phyloP scores from a whole-genome alignment of 768 basidiomycete genomes.

The Mycena galericulata region DNA sequence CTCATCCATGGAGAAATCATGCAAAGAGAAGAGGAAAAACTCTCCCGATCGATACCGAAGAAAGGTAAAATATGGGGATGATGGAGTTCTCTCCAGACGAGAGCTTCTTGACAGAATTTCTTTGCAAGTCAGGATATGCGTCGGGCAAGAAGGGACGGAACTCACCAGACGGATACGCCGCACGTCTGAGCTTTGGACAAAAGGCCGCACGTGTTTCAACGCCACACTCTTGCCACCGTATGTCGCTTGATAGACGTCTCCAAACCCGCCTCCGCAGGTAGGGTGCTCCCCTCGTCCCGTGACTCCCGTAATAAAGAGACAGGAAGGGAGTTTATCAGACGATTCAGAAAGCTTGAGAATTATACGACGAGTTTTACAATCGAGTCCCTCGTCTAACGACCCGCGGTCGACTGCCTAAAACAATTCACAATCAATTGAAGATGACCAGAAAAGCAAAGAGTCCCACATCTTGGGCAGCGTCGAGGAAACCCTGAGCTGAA shows the following conservation, averaged over 20 bases:
- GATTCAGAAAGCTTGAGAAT: slow-evolving; percentile 33
- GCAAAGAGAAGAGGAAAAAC: slow-evolving; percentile 40
- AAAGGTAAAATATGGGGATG: slow-evolving; percentile 46
- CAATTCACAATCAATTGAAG: neutral
- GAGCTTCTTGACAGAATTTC: slow-evolving; percentile 44
- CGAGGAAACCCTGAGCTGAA: neutral
- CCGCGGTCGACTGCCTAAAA: neutral
- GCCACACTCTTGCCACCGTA: slow-evolving; percentile 11
- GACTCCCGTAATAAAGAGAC: slow-evolving; percentile 35
- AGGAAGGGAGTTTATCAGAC: slow-evolving; percentile 32
- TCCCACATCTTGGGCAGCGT: neutral
- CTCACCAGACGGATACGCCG: slow-evolving; percentile 14
- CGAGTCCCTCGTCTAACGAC: slow-evolving; percentile 4
- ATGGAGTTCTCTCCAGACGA: slow-evolving; percentile 45
- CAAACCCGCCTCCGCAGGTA: slow-evolving; percentile 35
- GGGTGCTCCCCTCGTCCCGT: slow-evolving; percentile 24
- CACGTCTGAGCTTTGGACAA: slow-evolving; percentile 11
- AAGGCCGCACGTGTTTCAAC: slow-evolving; percentile 15
- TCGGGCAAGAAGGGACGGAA: neutral
- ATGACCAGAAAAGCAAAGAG: neutral
- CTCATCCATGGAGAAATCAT: slow-evolving; percentile 46
- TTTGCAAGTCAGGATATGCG: slow-evolving; percentile 14
- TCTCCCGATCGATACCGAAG: slow-evolving; percentile 42
- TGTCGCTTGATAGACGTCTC: slow-evolving; percentile 34
- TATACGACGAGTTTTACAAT: slow-evolving; percentile 26